phyloP scores from a whole-genome alignment of 2,329 filamentous ascomycete genomes.

The Hypocreales sp. region DNA sequence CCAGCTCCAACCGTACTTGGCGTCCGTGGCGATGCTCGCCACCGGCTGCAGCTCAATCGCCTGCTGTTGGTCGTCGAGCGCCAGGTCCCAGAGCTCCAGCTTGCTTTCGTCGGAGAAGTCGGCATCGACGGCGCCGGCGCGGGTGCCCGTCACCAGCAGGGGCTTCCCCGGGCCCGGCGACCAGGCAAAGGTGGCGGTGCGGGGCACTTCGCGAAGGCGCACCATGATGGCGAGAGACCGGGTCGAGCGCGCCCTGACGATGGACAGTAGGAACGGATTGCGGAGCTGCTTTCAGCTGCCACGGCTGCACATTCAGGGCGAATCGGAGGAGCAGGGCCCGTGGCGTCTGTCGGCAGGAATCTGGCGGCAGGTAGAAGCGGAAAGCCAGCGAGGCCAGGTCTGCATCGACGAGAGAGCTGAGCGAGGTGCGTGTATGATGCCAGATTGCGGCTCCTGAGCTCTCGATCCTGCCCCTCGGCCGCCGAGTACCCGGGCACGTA shows the following conservation, averaged over 20 bases:
- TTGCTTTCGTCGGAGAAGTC: constrained; percentile 97
- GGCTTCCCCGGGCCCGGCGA: constrained; percentile 67
- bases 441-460: constrained; percentile 31
- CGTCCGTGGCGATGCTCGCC: constrained; percentile 72
- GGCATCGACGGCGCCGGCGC: constrained; percentile 86
- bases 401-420: no score
- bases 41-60: constrained; percentile 74
- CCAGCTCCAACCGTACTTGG: constrained; percentile 44
- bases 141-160: constrained; percentile 81
- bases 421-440: constrained; percentile 19
- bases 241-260: no score
- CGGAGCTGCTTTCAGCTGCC: constrained; percentile 5
- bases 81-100: constrained; percentile 90
- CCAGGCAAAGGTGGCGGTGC: constrained; percentile 96
- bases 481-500: no score
- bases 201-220: constrained; percentile 86
- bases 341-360: constrained; percentile 15
- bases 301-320: constrained; percentile 7
- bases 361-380: no score
- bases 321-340: constrained; percentile 7
- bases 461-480: no score
- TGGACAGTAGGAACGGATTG: no score
- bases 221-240: constrained; percentile 65
- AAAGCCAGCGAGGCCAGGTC: no score
- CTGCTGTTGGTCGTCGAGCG: constrained; percentile 60